Conservation (phyloP, 2,329 filamentous ascomycete genomes). For the Cadophora gregata region DNA sequence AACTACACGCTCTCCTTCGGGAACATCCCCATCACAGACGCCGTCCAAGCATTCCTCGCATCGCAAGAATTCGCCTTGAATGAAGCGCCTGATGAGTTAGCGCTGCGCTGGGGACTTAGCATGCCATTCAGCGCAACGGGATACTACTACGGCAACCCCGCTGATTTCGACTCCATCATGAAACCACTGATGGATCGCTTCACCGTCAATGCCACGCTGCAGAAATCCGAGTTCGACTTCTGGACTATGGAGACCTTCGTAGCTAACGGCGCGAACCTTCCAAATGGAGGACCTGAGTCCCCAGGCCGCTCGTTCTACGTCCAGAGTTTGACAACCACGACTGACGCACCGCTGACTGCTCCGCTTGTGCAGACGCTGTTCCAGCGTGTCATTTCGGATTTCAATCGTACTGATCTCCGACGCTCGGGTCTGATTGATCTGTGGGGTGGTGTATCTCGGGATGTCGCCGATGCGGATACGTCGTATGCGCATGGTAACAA, state of each 20-base stretch:
- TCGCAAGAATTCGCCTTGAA: slow-evolving; percentile 28
- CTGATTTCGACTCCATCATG: slow-evolving; percentile 19
- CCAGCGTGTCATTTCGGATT: slow-evolving; percentile 19
- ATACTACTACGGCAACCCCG: slow-evolving; percentile 29
- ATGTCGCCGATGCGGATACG: slow-evolving; percentile 17
- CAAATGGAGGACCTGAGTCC: slow-evolving; percentile 19
- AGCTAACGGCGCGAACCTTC: slow-evolving; percentile 15
- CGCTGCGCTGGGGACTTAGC: slow-evolving; percentile 21
- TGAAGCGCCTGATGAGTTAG: slow-evolving; percentile 29
- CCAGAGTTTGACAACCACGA: slow-evolving; percentile 22
- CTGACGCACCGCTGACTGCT: slow-evolving; percentile 26
- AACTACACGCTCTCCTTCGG: slow-evolving; percentile 23
- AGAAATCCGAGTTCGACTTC: slow-evolving; percentile 21
- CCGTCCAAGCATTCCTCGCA: slow-evolving; percentile 6
- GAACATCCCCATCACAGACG: not conserved
- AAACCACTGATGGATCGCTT: slow-evolving; percentile 25
- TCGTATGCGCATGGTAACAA: slow-evolving; percentile 27
- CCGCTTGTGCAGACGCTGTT: slow-evolving; percentile 22
- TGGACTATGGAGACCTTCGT: slow-evolving; percentile 23
- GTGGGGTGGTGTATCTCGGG: slow-evolving; percentile 26
- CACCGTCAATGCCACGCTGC: slow-evolving; percentile 17
- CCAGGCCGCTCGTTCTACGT: slow-evolving; percentile 21
- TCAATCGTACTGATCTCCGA: slow-evolving; percentile 26
- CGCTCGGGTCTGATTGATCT: slow-evolving; percentile 27
- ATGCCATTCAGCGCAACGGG: slow-evolving; percentile 20